phyloP scores from a whole-genome alignment of 1,139 yeast genomes.

The Yamadazyma blattariae region DNA sequence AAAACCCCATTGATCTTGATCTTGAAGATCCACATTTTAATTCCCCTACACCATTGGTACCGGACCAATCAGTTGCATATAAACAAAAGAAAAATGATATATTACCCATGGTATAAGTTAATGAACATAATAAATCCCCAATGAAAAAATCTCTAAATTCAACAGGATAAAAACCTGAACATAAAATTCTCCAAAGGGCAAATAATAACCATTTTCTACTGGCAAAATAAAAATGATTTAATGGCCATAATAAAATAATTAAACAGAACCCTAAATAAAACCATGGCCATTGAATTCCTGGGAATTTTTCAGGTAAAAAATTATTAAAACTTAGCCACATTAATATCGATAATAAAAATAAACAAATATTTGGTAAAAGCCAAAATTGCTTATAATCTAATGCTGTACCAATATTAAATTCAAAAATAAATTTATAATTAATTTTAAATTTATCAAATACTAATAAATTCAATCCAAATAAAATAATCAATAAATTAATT shows the following conservation, averaged over 20 bases:
- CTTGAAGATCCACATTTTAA: constrained; percentile 70
- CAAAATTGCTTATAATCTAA: constrained; percentile 64
- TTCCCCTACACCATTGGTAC: constrained; percentile 36
- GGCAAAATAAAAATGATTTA: constrained; percentile 47
- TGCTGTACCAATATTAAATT: constrained; percentile 72
- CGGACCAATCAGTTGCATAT: constrained; percentile 68
- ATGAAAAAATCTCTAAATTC: constrained; percentile 91
- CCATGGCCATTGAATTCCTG: constrained; percentile 82
- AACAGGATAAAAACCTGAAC: constrained; percentile 89
- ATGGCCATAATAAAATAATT: constrained; percentile 60
- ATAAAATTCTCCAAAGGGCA: constrained; percentile 66
- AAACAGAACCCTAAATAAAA: constrained; percentile 59
- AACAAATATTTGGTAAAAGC: constrained; percentile 57
- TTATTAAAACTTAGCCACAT: constrained; percentile 75
- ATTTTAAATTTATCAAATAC: constrained; percentile 75
- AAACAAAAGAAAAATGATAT: constrained; percentile 82
- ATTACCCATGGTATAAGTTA: constrained; percentile 86
- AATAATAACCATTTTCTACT: constrained; percentile 74
- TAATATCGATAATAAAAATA: constrained; percentile 56
- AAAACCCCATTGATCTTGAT: constrained; percentile 78
- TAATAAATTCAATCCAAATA: constrained; percentile 67
- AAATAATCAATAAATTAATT: constrained; percentile 52
- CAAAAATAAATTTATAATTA: constrained; percentile 90
- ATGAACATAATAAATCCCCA: constrained; percentile 86
- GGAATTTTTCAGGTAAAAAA: constrained; percentile 59